phyloP scores from a whole-genome alignment of 1,284 basidiomycete species.

The Ganoderma lingzhi region DNA sequence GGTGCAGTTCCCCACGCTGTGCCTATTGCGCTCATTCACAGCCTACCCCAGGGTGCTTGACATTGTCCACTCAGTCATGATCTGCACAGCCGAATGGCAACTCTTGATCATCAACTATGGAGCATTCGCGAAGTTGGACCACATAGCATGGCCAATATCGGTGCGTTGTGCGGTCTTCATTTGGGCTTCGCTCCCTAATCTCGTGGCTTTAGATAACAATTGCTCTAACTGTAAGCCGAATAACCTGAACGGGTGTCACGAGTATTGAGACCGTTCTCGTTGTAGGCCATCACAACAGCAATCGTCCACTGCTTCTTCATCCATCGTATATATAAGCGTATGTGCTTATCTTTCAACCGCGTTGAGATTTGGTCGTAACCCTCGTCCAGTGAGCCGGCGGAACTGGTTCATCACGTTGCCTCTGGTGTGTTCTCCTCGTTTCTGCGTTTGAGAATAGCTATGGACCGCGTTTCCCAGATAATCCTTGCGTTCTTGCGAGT shows the following conservation, averaged over 20 bases:
- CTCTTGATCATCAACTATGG: constrained; percentile 26
- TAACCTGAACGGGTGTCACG: not conserved
- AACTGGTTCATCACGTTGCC: constrained; percentile 26
- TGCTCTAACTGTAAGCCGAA: constrained; percentile 26
- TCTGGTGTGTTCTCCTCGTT: constrained; percentile 14
- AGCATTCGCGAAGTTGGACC: constrained; percentile 17
- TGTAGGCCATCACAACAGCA: constrained; percentile 27
- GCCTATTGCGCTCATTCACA: not conserved
- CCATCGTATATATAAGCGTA: constrained; percentile 24
- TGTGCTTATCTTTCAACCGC: not conserved
- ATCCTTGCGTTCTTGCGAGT: constrained; percentile 25
- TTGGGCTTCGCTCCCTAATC: no score
- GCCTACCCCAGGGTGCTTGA: constrained; percentile 21
- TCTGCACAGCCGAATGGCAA: constrained; percentile 28
- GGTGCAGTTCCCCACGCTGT: not conserved
- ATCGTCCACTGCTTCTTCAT: constrained; percentile 32
- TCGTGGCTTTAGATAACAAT: constrained; percentile 7
- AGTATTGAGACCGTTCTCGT: not conserved
- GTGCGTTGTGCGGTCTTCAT: constrained; percentile 10
- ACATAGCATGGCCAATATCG: constrained; percentile 30
- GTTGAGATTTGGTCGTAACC: not conserved
- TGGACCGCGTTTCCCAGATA: constrained; percentile 5
- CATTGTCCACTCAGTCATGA: constrained; percentile 23
- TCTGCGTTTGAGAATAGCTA: not conserved
- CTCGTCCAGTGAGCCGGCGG: constrained; percentile 22